phyloP scores from a whole-genome alignment of 1,139 yeast genomes.

The Sugiyamaella novakii region DNA sequence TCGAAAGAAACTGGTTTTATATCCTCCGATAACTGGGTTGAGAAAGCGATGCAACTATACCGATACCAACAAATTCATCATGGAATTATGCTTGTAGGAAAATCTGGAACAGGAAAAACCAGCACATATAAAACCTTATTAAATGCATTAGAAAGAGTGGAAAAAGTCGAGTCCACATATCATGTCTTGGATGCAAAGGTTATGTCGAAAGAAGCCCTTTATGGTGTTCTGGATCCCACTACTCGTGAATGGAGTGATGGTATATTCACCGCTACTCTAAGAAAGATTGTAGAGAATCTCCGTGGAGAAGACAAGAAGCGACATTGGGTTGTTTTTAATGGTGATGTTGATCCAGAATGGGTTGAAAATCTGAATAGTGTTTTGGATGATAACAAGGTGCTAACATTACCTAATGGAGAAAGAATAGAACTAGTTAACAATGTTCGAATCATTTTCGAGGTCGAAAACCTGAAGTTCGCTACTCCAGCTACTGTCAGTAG shows the following conservation, averaged over 20 bases:
- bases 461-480: slow-evolving; percentile 62
- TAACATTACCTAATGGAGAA: slow-evolving; percentile 91
- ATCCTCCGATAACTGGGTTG: slow-evolving; percentile 49
- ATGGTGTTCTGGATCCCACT: slow-evolving; percentile 69
- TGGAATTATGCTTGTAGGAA: slow-evolving; percentile 82
- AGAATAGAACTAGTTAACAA: slow-evolving; percentile 67
- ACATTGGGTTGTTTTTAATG: slow-evolving; percentile 86
- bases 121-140: slow-evolving; percentile 55
- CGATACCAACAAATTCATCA: slow-evolving; percentile 68
- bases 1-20: slow-evolving; percentile 38
- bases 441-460: slow-evolving; percentile 74
- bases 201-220: slow-evolving; percentile 63
- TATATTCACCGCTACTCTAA: slow-evolving; percentile 65
- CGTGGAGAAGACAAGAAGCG: slow-evolving; percentile 60
- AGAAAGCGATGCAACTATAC: slow-evolving; percentile 63
- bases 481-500: slow-evolving; percentile 93
- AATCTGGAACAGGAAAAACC: slow-evolving; percentile 76
- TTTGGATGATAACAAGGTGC: slow-evolving; percentile 78
- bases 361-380: slow-evolving; percentile 90
- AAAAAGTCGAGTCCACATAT: slow-evolving; percentile 45
- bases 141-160: slow-evolving; percentile 47
- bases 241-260: slow-evolving; percentile 97
- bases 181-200: slow-evolving; percentile 75
- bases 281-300: slow-evolving; percentile 60
- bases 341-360: slow-evolving; percentile 95